These are phyloP conservation scores for Phytophthora colocasiae DNA, from an alignment of 352 stramenopile genomes.

Conservation along the genomic window DNA sequence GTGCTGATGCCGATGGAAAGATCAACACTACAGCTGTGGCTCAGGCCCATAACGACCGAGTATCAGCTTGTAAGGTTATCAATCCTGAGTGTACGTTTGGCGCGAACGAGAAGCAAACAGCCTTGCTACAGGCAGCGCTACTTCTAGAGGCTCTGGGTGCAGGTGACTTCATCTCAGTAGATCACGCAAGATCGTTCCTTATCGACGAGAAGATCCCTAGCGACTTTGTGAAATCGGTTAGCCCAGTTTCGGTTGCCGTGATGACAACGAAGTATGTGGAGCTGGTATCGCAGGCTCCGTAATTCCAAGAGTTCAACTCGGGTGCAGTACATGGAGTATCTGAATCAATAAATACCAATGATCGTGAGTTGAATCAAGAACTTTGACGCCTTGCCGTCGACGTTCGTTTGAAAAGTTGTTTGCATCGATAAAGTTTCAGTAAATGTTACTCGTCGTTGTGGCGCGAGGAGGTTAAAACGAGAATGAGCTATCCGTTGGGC, in stretches of 20 bases:
- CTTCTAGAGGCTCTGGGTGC: constrained; percentile 36
- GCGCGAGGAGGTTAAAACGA: background rate
- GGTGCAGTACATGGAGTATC: too few species aligned
- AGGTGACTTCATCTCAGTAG: constrained; percentile 27
- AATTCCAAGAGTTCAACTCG: background rate
- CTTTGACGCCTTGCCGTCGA: too few species aligned
- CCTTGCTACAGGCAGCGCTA: constrained; percentile 40
- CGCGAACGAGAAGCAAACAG: constrained; percentile 24
- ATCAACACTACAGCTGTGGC: constrained; percentile 33
- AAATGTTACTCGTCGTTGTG: too few species aligned
- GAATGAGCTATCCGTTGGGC: constrained; percentile 22
- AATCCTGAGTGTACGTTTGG: constrained; percentile 40
- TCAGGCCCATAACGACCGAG: constrained; percentile 27
- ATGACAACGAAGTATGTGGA: constrained; percentile 18
- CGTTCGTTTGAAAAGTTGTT: too few species aligned
- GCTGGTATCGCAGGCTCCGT: constrained; percentile 14
- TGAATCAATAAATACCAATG: too few species aligned
- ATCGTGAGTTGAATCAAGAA: too few species aligned
- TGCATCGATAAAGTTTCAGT: too few species aligned
- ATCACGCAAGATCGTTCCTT: constrained; percentile 38
- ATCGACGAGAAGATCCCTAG: constrained; percentile 44
- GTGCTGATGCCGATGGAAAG: constrained; percentile 27
- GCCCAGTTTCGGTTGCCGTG: constrained; percentile 21
- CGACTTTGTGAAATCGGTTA: constrained; percentile 20
- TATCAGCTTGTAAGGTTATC: constrained; percentile 17